These are phyloP conservation scores for Cryptosporidium bovis DNA, from an alignment of 169 alveolate genomes.

Conservation along the genomic window DNA sequence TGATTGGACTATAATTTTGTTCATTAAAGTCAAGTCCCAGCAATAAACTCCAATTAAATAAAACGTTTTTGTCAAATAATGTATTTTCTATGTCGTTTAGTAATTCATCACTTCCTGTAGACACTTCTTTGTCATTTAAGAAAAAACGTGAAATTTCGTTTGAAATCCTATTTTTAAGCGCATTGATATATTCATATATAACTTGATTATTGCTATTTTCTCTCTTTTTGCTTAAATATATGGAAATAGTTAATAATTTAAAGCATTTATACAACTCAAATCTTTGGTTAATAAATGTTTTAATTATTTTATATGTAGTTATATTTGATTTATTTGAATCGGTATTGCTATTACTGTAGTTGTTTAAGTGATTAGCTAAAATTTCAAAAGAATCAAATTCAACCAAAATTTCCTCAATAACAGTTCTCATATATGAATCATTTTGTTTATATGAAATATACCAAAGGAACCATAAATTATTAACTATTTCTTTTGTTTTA, in stretches of 20 bases:
- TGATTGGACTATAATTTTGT: too few species aligned
- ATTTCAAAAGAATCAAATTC: slow-evolving; percentile 32
- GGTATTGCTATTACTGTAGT: not conserved
- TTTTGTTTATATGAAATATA: slow-evolving; percentile 38
- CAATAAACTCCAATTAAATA: too few species aligned
- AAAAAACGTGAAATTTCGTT: too few species aligned
- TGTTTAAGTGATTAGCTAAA: not conserved
- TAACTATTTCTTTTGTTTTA: not conserved
- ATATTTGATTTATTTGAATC: not conserved
- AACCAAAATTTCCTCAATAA: slow-evolving; percentile 32
- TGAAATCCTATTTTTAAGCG: too few species aligned
- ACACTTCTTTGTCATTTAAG: too few species aligned
- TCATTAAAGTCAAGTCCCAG: too few species aligned
- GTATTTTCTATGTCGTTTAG: too few species aligned
- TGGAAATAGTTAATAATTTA: not conserved
- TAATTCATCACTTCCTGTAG: too few species aligned
- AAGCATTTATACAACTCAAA: not conserved
- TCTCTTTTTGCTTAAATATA: too few species aligned
- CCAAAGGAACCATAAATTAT: slow-evolving; percentile 42
- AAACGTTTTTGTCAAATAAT: too few species aligned
- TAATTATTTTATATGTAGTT: slow-evolving; percentile 22
- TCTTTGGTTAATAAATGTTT: slow-evolving; percentile 27
- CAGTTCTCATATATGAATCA: slow-evolving; percentile 8
- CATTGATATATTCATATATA: too few species aligned
- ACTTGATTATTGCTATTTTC: too few species aligned